Evolutionary conservation across 2,329 filamentous ascomycete genomes (phyloP).

Genomic region (Trichoderma sp.): DNA sequence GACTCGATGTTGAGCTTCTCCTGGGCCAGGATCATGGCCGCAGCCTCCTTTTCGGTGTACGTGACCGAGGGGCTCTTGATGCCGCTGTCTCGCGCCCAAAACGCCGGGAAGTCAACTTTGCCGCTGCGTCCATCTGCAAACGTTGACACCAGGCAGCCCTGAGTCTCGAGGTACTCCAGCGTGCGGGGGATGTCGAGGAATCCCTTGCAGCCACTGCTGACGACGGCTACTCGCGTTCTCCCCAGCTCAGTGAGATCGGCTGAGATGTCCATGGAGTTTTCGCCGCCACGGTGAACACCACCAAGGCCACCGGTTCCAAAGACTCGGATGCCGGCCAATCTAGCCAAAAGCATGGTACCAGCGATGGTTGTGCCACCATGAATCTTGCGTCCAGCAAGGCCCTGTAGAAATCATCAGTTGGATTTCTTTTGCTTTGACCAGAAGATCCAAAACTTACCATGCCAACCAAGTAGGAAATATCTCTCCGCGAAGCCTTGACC

Average conservation of each 20-base stretch:
- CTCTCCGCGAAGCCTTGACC: slow-evolving; percentile 83
- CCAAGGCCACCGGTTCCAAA: slow-evolving; percentile 95
- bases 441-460: slow-evolving; percentile 58
- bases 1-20: slow-evolving; percentile 71
- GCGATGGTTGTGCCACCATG: slow-evolving; percentile 93
- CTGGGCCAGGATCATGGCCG: slow-evolving; percentile 84
- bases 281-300: slow-evolving; percentile 88
- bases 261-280: slow-evolving; percentile 88
- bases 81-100: slow-evolving; percentile 89
- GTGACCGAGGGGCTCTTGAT: slow-evolving; percentile 77
- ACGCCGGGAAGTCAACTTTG: slow-evolving; percentile 83
- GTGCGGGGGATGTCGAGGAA: slow-evolving; percentile 92
- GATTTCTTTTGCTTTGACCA: neutral
- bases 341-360: slow-evolving; percentile 87
- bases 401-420: slow-evolving; percentile 46
- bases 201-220: slow-evolving; percentile 92
- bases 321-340: slow-evolving; percentile 83
- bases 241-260: slow-evolving; percentile 94
- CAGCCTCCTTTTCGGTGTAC: slow-evolving; percentile 77
- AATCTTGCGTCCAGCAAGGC: slow-evolving; percentile 66
- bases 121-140: slow-evolving; percentile 81
- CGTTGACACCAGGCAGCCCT: slow-evolving; percentile 81
- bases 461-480: slow-evolving; percentile 80
- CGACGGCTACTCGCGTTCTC: slow-evolving; percentile 82
- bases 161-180: slow-evolving; percentile 74